phyloP scores from a whole-genome alignment of 2,329 filamentous ascomycete species.

The Ambrosiella beaveri region DNA sequence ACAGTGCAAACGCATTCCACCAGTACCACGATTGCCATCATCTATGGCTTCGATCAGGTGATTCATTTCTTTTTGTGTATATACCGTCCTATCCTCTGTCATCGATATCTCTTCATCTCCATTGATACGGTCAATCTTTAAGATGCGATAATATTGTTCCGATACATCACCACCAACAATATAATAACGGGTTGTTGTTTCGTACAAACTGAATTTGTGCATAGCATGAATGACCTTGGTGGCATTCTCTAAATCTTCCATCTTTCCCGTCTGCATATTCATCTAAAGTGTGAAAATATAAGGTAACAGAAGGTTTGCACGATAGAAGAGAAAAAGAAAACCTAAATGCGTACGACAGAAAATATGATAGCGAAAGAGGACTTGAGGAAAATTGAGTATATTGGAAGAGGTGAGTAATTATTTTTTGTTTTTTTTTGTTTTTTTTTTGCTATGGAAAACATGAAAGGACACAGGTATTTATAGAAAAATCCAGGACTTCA shows the following conservation, averaged over 20 bases:
- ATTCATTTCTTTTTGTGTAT: constrained; percentile 81
- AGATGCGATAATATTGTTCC: constrained; percentile 72
- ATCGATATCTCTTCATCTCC: constrained; percentile 62
- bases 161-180: constrained; percentile 84
- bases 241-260: neutral
- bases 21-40: constrained; percentile 80
- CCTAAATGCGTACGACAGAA: neutral
- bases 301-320: neutral
- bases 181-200: constrained; percentile 85
- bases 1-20: constrained; percentile 76
- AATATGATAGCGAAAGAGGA: neutral
- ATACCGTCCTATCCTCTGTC: constrained; percentile 87
- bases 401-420: no score
- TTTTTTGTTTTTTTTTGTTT: no score
- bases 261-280: no score
- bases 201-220: constrained; percentile 96
- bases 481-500: no score
- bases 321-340: neutral
- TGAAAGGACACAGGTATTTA: no score
- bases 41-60: constrained; percentile 87
- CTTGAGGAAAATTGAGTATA: no score
- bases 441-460: neutral
- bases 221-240: constrained; percentile 21
- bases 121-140: constrained; percentile 86
- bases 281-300: neutral